phyloP scores from a whole-genome alignment of 2,329 filamentous ascomycete species.

The Onygenales sp. region DNA sequence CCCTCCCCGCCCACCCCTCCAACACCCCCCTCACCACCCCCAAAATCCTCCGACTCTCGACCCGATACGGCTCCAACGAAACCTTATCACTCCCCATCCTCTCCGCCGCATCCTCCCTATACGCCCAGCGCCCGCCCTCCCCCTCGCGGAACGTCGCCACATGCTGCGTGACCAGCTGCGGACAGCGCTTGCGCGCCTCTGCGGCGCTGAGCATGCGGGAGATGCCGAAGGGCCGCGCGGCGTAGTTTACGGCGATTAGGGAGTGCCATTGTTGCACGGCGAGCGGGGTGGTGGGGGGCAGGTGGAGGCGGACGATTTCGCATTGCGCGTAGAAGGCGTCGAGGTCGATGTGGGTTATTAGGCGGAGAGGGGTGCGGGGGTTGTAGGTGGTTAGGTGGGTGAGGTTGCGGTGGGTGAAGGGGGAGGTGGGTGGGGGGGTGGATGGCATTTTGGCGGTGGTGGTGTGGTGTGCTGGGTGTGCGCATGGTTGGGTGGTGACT shows the following conservation, averaged over 20 bases:
- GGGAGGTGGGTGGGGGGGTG: not conserved
- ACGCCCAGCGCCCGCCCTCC: slow-evolving; percentile 76
- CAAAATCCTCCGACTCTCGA: slow-evolving; percentile 75
- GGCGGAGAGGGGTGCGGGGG: slow-evolving; percentile 66
- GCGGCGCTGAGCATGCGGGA: slow-evolving; percentile 65
- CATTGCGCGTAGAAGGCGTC: slow-evolving; percentile 98
- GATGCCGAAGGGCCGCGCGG: slow-evolving; percentile 72
- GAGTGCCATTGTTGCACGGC: slow-evolving; percentile 95
- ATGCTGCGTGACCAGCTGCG: slow-evolving; percentile 75
- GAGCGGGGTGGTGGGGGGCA: slow-evolving; percentile 66
- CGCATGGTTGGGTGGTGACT: no score
- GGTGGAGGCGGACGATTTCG: slow-evolving; percentile 76
- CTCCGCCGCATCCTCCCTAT: slow-evolving; percentile 68
- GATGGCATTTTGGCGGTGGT: not conserved
- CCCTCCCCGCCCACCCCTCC: slow-evolving; percentile 48
- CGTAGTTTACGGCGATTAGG: slow-evolving; percentile 93
- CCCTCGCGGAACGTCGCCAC: slow-evolving; percentile 93
- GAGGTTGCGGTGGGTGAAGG: slow-evolving; percentile 76
- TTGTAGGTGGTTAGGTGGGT: slow-evolving; percentile 63
- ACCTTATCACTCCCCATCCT: slow-evolving; percentile 87
- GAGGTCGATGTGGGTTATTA: slow-evolving; percentile 85
- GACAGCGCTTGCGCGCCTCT: slow-evolving; percentile 82
- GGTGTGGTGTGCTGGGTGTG: not conserved
- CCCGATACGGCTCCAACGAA: slow-evolving; percentile 81
- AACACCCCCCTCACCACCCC: slow-evolving; percentile 65